Base-by-base conservation (phyloP, 169 alveolate genomes). In the Plasmodium vinckei region DNA sequence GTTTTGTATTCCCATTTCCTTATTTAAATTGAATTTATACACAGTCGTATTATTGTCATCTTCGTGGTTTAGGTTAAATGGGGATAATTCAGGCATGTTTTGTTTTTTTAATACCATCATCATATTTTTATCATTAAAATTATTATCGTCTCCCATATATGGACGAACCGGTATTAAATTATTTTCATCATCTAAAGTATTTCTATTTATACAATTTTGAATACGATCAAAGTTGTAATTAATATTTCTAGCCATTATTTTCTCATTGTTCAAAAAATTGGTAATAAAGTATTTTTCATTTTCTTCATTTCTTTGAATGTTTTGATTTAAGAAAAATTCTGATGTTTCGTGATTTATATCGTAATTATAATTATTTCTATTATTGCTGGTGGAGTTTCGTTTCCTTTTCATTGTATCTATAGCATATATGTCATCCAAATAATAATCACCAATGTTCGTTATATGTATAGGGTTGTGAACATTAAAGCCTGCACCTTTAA, bases 401-500 rank as follows among this genome's bases (percentile, higher is more conserved):
- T 73, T 87, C 15, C 88, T 87, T 61, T 87, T 91, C 9, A 72
- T 39, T 73, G 87, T 93, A 61, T 93, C 70, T 60, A 92, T 51
- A 13, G 86, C 69, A 54, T 89, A 93, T 51, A 94, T 87, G 54
- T 72, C 71, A 59, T 94, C 79, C 42, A 94, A 19, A 51, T 92
- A 42, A 47, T 86, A 94, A 49, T 94, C 96, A 1, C 96, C 96
- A 17, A 92, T 19, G 9, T 79, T 73, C 10, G 96, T 94, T 57
- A 94, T 87, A 68, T 94, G 96, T 44, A 94, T 72, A 39, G 95
- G 94, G 59, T 92, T 92, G 5, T 70, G 27, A 44, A 72, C 88
- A 61, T 93, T 94, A 60, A 94, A 94, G 5, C 96, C 96, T 19
- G 88, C 61, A 23, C 95, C 95, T 42, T 87, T 92, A n/a, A 88